Evolutionary conservation across 768 basidiomycete genomes (phyloP).

Genomic region (Termitomyces sp.): DNA sequence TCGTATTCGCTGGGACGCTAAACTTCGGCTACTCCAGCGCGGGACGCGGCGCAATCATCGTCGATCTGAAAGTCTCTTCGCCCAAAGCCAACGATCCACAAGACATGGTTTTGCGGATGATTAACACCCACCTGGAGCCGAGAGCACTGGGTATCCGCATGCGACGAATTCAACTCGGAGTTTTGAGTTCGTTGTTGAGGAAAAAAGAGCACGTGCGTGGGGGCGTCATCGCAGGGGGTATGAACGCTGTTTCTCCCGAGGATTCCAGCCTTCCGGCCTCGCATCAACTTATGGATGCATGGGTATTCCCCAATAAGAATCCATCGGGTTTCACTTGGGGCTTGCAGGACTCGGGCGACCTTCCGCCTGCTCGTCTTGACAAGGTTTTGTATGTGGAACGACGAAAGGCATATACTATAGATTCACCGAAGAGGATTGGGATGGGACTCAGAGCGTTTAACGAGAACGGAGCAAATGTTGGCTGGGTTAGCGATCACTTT

Average conservation of each 20-base stretch:
- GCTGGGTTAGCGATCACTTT: conserved; percentile 65
- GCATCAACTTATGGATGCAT: conserved; percentile 55
- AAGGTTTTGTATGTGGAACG: conserved; percentile 55
- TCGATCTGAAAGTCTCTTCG: conserved; percentile 45
- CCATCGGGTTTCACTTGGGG: conserved; percentile 64
- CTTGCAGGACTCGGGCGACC: conserved; percentile 44
- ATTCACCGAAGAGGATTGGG: conserved; percentile 51
- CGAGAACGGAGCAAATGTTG: conserved; percentile 21
- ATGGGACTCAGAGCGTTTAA: conserved; percentile 40
- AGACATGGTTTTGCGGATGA: conserved; percentile 48
- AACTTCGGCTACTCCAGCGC: conserved; percentile 46
- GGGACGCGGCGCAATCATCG: conserved; percentile 51
- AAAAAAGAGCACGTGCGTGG: conserved; percentile 42
- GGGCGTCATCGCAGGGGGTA: conserved; percentile 65
- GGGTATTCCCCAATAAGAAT: conserved; percentile 39
- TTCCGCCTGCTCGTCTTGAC: conserved; percentile 54
- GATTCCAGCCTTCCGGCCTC: conserved; percentile 38
- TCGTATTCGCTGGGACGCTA: conserved; percentile 44
- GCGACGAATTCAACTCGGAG: conserved; percentile 45
- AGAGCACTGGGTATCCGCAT: conserved; percentile 35
- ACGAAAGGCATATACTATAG: conserved; percentile 43
- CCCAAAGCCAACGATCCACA: conserved; percentile 24
- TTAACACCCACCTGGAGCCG: conserved; percentile 76
- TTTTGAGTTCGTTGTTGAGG: conserved; percentile 46
- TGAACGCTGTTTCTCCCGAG: conserved; percentile 54